Percentiles rank a stretch among this genome's conserved stretches.
Conservation (phyloP, 345 rosid species). For the Diplotaxis tenuifolia region DNA sequence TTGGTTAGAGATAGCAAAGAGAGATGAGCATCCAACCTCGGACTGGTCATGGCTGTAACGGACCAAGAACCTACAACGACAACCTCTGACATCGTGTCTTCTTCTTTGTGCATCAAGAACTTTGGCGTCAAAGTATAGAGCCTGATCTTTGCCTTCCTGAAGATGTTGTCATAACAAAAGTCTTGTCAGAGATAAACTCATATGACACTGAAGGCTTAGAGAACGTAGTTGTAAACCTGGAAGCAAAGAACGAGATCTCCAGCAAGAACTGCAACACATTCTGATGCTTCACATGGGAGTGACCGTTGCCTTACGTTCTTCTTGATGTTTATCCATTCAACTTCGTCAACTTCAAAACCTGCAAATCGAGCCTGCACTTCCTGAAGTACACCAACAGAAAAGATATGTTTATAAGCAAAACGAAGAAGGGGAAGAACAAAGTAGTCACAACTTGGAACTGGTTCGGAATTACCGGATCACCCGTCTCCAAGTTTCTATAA, state of each 20-base stretch:
- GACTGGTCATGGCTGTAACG: constrained; percentile 95
- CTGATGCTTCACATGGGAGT: constrained; percentile 97
- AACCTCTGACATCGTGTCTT: constrained; percentile 97
- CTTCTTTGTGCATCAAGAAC: constrained; percentile 98
- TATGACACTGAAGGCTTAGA: not conserved
- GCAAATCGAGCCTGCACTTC: constrained; percentile 92
- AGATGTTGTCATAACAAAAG: constrained; percentile 13
- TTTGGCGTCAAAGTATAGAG: constrained; percentile 92
- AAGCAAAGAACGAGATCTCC: constrained; percentile 97
- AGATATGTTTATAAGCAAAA: not conserved
- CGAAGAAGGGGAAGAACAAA: constrained; percentile 8
- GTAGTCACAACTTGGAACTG: constrained; percentile 3
- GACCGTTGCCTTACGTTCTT: constrained; percentile 86
- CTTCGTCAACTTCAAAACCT: constrained; percentile 95
- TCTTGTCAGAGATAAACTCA: not conserved
- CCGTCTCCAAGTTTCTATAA: constrained; percentile 67
- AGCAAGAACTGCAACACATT: constrained; percentile 98
- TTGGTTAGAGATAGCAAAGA: not conserved
- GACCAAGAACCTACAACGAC: constrained; percentile 96
- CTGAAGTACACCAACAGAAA: constrained; percentile 51
- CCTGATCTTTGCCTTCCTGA: constrained; percentile 99
- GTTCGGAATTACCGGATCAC: constrained; percentile 59
- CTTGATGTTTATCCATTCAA: constrained; percentile 91
- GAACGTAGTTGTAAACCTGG: constrained; percentile 56
- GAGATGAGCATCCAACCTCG: constrained; percentile 57